Evolutionary conservation across 805 yeast species (phyloP).

Genomic region (Nakazawaea wyomingensis): DNA sequence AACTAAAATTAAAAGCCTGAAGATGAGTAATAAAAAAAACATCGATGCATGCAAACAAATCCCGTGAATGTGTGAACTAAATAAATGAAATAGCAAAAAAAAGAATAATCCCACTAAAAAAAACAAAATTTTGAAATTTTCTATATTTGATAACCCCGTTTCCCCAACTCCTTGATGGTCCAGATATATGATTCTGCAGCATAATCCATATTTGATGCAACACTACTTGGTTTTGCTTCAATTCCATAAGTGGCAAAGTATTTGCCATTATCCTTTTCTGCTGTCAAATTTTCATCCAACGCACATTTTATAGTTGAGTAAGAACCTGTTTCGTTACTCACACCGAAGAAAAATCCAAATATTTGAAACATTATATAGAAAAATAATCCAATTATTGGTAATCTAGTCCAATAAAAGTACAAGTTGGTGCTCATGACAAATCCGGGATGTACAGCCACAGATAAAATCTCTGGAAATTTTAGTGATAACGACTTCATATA

Average conservation of each 20-base stretch:
- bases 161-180: slow-evolving; percentile 58
- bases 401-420: slow-evolving; percentile 70
- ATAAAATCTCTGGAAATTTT: slow-evolving; percentile 59
- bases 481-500: slow-evolving; percentile 58
- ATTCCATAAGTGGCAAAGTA: slow-evolving; percentile 60
- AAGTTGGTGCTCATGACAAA: slow-evolving; percentile 77
- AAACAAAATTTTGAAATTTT: background rate
- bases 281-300: slow-evolving; percentile 42
- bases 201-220: slow-evolving; percentile 53
- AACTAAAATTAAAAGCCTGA: too few relatives aligned
- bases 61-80: background rate
- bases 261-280: slow-evolving; percentile 61
- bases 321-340: slow-evolving; percentile 66
- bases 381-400: slow-evolving; percentile 71
- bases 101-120: slow-evolving; percentile 2
- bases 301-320: slow-evolving; percentile 61
- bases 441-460: slow-evolving; percentile 76
- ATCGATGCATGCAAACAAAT: background rate
- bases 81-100: slow-evolving; percentile 8
- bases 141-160: slow-evolving; percentile 37
- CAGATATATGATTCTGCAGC: slow-evolving; percentile 76
- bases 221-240: slow-evolving; percentile 48
- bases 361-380: slow-evolving; percentile 70
- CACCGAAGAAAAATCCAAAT: slow-evolving; percentile 66
- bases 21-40: too few relatives aligned